Evolutionary conservation across 495 filamentous ascomycete genomes (phyloP), one percentile per base, ranked within the genome.

Genomic region (Lentithecium fluviatile): DNA sequence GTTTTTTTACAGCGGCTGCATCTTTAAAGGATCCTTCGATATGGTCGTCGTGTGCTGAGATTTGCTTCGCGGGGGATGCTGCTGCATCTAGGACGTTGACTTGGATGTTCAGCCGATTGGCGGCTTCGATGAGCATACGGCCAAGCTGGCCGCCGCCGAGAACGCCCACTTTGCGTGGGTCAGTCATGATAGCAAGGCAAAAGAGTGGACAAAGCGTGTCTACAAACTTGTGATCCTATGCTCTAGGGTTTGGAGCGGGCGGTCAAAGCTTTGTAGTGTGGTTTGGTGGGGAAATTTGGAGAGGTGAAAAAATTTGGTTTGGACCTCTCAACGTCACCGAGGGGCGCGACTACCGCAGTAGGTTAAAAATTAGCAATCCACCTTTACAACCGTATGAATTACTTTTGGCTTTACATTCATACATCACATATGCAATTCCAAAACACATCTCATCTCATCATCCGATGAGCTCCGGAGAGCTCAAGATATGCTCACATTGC

Each of bases 71-170:
- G 6, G 94, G 90, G 20, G 88, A 80, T 65, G 86, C 80, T 53
- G 84, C 83, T 19, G 82, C 84, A 76, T 97, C 95, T 20, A 98
- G 84, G 45, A 95, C 77, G 45, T 87, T 83, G 53, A 90, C 80
- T 58, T 88, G 81, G 70, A 97, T 88, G 65, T 91, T 91, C 37
- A 96, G 80, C 46, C 85, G 85, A 65, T 92, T 92, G 47, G 94
- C 91, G 40, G 88, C 87, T 75, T 97, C 90, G 51, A 89, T 86
- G n/a, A 97, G 81, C 94, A 98, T 97, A 60, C 89, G 89, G 45
- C 94, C 94, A 29, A 97, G 81, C 77, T 78, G 92, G 69, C 93
- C 93, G 34, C 85, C 85, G 20, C 85, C 86, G 56, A 88, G 80
- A 56, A 91, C 82, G 61, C 88, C 87, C 50, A 90, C 69, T 50